These are phyloP conservation scores for Auriscalpium orientale DNA, from an alignment of 768 basidiomycete genomes.

Conservation along the genomic window DNA sequence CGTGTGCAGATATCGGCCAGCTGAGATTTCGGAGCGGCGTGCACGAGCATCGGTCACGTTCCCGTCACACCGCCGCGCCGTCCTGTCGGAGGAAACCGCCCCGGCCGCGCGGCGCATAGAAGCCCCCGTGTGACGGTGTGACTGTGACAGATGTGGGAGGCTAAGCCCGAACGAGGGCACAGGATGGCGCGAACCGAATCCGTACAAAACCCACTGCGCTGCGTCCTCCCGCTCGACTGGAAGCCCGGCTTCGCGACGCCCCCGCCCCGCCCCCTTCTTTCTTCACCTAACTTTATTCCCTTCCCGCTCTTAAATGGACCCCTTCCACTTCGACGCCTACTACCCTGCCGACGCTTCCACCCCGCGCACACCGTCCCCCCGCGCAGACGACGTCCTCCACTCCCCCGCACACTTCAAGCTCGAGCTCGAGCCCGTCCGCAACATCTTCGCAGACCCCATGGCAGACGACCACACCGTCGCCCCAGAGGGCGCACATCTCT, in stretches of 20 bases:
- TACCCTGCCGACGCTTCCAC: slow-evolving; percentile 62
- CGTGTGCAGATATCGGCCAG: neutral
- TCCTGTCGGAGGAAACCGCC: slow-evolving; percentile 7
- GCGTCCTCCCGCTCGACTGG: slow-evolving; percentile 14
- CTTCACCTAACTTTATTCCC: slow-evolving; percentile 9
- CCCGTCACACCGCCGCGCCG: slow-evolving; percentile 9
- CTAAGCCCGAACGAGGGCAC: slow-evolving; percentile 12
- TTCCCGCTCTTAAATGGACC: slow-evolving; percentile 30
- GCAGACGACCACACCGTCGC: slow-evolving; percentile 33
- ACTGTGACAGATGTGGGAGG: slow-evolving; percentile 7
- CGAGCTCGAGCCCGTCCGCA: slow-evolving; percentile 39
- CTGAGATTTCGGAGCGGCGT: slow-evolving; percentile 11
- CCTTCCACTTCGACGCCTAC: slow-evolving; percentile 49
- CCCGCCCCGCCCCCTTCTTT: slow-evolving; percentile 7
- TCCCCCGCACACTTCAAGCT: slow-evolving; percentile 33
- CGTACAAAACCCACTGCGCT: slow-evolving; percentile 16
- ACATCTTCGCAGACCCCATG: slow-evolving; percentile 43
- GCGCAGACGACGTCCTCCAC: slow-evolving; percentile 21
- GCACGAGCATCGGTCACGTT: slow-evolving; percentile 1
- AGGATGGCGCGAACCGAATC: slow-evolving; percentile 15
- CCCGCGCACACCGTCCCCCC: slow-evolving; percentile 70
- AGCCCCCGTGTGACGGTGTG: slow-evolving; percentile 2
- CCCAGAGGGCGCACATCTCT: slow-evolving; percentile 32
- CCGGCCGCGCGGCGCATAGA: neutral
- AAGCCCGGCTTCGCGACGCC: slow-evolving; percentile 6